Conservation (phyloP, 2,329 filamentous ascomycete genomes). For the Alternaria angustiovoidea region DNA sequence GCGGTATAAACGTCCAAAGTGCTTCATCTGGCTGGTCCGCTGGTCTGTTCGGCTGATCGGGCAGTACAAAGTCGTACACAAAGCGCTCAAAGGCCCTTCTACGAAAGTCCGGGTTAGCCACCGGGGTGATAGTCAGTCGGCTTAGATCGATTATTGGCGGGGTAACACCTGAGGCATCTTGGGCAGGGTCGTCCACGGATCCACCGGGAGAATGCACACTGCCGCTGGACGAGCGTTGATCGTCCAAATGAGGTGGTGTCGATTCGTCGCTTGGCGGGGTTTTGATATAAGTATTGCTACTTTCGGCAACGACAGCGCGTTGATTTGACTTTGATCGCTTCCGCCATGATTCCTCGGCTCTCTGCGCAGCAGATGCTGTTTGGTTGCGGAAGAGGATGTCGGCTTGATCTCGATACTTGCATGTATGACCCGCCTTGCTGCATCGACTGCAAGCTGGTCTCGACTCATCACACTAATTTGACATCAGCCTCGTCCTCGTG, state of each 20-base stretch:
- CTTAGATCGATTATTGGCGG: slow-evolving; percentile 15
- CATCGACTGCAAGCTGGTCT: slow-evolving; percentile 44
- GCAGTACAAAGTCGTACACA: slow-evolving; percentile 42
- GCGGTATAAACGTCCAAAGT: slow-evolving; percentile 39
- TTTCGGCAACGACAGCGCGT: slow-evolving; percentile 18
- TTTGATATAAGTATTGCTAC: slow-evolving; percentile 18
- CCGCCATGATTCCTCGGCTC: slow-evolving; percentile 46
- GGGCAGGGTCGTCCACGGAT: slow-evolving; percentile 4
- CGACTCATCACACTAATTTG: slow-evolving; percentile 42
- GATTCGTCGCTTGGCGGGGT: slow-evolving; percentile 23
- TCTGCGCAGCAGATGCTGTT: slow-evolving; percentile 44
- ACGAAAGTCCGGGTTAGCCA: slow-evolving; percentile 28
- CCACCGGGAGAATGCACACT: slow-evolving; percentile 12
- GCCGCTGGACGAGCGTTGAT: slow-evolving; percentile 16
- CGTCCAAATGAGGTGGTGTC: slow-evolving; percentile 16
- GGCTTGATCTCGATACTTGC: slow-evolving; percentile 44
- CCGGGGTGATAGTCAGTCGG: slow-evolving; percentile 22
- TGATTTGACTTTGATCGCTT: slow-evolving; percentile 43
- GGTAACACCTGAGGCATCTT: background rate
- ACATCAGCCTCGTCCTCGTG: slow-evolving; percentile 7
- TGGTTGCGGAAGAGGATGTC: slow-evolving; percentile 47
- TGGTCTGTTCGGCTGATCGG: slow-evolving; percentile 25
- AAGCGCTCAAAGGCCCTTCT: slow-evolving; percentile 43
- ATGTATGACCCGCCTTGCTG: slow-evolving; percentile 36
- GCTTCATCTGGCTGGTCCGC: slow-evolving; percentile 31